Evolutionary conservation across 179 eudicot genomes (phyloP).

Genomic region (Vitellaria paradoxa): DNA sequence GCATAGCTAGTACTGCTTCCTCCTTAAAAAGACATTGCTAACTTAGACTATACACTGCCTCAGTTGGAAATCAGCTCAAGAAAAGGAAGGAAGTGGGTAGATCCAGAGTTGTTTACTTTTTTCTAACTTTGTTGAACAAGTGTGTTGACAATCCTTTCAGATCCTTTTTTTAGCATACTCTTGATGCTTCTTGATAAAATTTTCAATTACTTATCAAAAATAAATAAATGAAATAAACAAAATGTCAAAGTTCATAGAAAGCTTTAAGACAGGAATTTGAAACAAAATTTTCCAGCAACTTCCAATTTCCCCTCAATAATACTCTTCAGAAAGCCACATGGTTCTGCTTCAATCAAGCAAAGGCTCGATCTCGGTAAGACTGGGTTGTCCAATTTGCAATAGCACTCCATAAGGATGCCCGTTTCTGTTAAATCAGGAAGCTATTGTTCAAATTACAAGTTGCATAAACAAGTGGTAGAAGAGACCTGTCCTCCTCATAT

Average conservation of each 20-base stretch:
- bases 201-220: too few species aligned
- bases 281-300: background rate
- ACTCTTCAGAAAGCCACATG: background rate
- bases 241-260: background rate
- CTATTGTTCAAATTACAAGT: background rate
- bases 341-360: background rate
- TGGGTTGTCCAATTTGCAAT: background rate
- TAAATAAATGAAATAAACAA: background rate
- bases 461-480: background rate
- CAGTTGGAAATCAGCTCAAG: background rate
- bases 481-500: background rate
- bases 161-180: too few species aligned
- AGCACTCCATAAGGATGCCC: background rate
- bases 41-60: background rate
- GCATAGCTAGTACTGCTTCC: background rate
- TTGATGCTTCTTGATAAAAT: too few species aligned
- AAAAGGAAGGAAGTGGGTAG: background rate
- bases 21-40: background rate
- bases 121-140: too few species aligned
- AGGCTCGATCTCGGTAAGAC: conserved; percentile 2
- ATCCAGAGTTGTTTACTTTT: too few species aligned
- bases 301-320: background rate
- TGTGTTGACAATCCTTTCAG: too few species aligned
- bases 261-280: background rate
- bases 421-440: background rate